Conservation (phyloP, 192 early-diverging fungal species). For the Coemansia sp. region DNA sequence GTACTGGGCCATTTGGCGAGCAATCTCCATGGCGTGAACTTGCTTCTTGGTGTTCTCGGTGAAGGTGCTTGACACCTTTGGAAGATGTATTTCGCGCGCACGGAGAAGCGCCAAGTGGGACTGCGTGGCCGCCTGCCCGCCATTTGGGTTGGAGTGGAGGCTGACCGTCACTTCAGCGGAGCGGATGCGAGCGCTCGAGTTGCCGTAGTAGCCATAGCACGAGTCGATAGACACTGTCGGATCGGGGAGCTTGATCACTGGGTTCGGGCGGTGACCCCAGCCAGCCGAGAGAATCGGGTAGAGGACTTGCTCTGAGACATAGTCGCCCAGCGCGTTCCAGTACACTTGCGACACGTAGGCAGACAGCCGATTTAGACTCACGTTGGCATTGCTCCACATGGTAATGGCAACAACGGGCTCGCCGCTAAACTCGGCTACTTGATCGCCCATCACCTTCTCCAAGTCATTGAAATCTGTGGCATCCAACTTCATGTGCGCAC, state of each 20-base stretch:
- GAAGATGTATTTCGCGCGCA: slow-evolving; percentile 22
- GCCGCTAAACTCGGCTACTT: slow-evolving; percentile 45
- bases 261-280: slow-evolving; percentile 32
- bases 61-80: slow-evolving; percentile 39
- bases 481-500: slow-evolving; percentile 28
- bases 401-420: slow-evolving; percentile 46
- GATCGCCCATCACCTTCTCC: slow-evolving; percentile 31
- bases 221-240: slow-evolving; percentile 31
- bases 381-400: slow-evolving; percentile 48
- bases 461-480: slow-evolving; percentile 27
- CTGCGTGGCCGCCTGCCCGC: slow-evolving; percentile 10
- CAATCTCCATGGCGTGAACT: slow-evolving; percentile 54
- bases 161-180: slow-evolving; percentile 32
- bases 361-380: slow-evolving; percentile 42
- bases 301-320: slow-evolving; percentile 52
- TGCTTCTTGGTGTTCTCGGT: slow-evolving; percentile 51
- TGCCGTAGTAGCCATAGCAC: slow-evolving; percentile 15
- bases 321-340: slow-evolving; percentile 56
- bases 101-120: slow-evolving; percentile 31
- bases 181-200: slow-evolving; percentile 3
- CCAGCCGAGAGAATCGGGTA: slow-evolving; percentile 46
- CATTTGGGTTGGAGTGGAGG: slow-evolving; percentile 19
- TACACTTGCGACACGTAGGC: slow-evolving; percentile 51
- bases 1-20: slow-evolving; percentile 56
- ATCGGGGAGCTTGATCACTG: slow-evolving; percentile 39